Percentiles rank a stretch among this genome's conserved stretches.
phyloP scores from a whole-genome alignment of 2,329 filamentous ascomycete species.

The Trichophyton rubrum region DNA sequence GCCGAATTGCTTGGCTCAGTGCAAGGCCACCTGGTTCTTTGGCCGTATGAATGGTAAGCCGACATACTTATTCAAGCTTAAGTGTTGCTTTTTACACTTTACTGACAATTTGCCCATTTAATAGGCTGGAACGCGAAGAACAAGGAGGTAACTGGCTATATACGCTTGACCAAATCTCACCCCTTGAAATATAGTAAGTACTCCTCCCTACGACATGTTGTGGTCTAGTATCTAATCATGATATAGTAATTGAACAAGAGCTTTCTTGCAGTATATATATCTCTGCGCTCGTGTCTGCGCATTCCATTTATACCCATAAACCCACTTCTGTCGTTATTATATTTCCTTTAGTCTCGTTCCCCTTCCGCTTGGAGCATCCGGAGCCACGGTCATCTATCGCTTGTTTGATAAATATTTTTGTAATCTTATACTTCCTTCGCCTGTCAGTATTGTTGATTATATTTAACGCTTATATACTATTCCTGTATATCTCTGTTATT shows the following conservation, averaged over 20 bases:
- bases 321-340: neutral
- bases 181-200: slow-evolving; percentile 74
- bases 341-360: neutral
- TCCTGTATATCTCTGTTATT: neutral
- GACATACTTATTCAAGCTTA: neutral
- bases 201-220: neutral
- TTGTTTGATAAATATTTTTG: neutral
- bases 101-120: neutral
- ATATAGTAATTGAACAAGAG: slow-evolving; percentile 8
- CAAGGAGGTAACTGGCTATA: slow-evolving; percentile 92
- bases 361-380: neutral
- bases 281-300: neutral
- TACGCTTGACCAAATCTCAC: slow-evolving; percentile 88
- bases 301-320: neutral
- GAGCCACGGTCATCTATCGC: neutral
- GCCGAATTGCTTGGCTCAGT: slow-evolving; percentile 70
- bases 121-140: slow-evolving; percentile 72
- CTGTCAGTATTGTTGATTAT: neutral
- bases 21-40: slow-evolving; percentile 79
- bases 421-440: neutral
- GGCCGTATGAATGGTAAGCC: slow-evolving; percentile 78
- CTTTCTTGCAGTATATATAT: neutral
- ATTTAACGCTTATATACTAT: neutral
- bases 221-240: neutral
- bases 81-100: neutral